Evolutionary conservation across 2,329 filamentous ascomycete species (phyloP), one percentile per base, ranked within the genome.

Genomic region (Penicillium italicum): DNA sequence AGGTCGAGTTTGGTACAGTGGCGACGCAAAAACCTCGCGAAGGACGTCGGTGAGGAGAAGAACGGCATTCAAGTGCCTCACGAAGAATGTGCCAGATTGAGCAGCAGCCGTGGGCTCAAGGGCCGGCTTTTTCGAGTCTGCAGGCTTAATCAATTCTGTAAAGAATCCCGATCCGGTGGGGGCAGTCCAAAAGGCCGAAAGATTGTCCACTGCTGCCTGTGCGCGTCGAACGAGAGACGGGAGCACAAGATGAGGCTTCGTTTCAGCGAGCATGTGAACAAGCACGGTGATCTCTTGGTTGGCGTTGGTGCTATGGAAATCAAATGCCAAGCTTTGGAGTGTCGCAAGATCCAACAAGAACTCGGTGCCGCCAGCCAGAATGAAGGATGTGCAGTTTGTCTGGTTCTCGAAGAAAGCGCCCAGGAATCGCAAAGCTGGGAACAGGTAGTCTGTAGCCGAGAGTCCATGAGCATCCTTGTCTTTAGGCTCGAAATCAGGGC

Each of bases 271-370:
- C 61, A 87, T 82, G 60, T 89, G 85, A 47, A 96, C 80, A 11
- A 96, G 87, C 34, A 85, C 83, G 16, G 86, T 84, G 51, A 97
- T 79, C 57, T 88, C 85, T 57, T 87, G 83, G 53, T 86, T 87
- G 4, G 89, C 84, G 50, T 81, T 76, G 6, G 83, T 82, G 38
- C 88, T 86, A 37, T 86, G 82, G 67, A 89, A 87, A 66, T 89
- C 83, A 63, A 86, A 85, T 1, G 90, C 85, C 44, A 97, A 80
- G 69, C 90, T 92, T 5, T 91, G 88, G 30, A 92, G 84, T 51
- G 89, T 90, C 38, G 88, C 88, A 53, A 97, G 84, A 68, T 97
- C 91, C 51, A 99, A 79, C 20, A 97, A 79, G 48, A 88, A 80
- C 71, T 97, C 91, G 24, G 93, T 85, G 7, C 91, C 94, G 55